Evolutionary conservation across 169 alveolate genomes (phyloP).

Genomic region (Babesia sp.): DNA sequence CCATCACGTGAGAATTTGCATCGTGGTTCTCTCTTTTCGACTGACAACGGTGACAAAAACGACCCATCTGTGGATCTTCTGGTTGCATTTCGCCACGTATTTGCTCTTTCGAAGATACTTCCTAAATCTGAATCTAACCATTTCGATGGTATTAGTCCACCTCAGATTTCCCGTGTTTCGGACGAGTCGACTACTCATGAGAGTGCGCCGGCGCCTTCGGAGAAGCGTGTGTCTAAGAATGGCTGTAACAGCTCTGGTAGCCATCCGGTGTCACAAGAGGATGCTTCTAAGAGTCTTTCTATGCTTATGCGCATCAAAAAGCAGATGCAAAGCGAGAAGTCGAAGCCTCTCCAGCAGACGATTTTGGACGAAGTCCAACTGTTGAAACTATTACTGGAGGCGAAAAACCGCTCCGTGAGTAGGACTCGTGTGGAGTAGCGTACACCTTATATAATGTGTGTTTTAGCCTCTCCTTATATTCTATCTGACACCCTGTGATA

Average conservation of each 20-base stretch:
- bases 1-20: not conserved
- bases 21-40: constrained; percentile 51
- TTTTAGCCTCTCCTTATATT: too few species aligned
- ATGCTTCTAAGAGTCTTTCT: constrained; percentile 26
- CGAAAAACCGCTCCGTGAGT: constrained; percentile 41
- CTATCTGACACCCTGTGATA: too few species aligned
- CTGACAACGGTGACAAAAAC: constrained; percentile 53
- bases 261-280: not conserved
- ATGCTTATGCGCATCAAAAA: constrained; percentile 61
- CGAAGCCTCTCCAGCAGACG: constrained; percentile 47
- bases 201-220: not conserved
- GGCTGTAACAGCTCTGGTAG: not conserved
- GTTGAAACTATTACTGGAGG: constrained; percentile 60
- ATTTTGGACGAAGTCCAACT: constrained; percentile 62
- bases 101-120: constrained; percentile 20
- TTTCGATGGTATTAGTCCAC: constrained; percentile 5
- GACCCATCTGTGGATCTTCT: constrained; percentile 54
- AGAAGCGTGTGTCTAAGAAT: not conserved
- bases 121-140: not conserved
- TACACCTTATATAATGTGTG: too few species aligned
- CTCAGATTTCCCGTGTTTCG: not conserved
- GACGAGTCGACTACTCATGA: not conserved
- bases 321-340: constrained; percentile 55
- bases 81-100: constrained; percentile 47
- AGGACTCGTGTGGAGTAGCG: constrained; percentile 19